A percentile compares a stretch with the other conserved stretches of the same genome.
phyloP scores from a whole-genome alignment of 1,284 basidiomycete genomes.

The Cryptococcus sp. region DNA sequence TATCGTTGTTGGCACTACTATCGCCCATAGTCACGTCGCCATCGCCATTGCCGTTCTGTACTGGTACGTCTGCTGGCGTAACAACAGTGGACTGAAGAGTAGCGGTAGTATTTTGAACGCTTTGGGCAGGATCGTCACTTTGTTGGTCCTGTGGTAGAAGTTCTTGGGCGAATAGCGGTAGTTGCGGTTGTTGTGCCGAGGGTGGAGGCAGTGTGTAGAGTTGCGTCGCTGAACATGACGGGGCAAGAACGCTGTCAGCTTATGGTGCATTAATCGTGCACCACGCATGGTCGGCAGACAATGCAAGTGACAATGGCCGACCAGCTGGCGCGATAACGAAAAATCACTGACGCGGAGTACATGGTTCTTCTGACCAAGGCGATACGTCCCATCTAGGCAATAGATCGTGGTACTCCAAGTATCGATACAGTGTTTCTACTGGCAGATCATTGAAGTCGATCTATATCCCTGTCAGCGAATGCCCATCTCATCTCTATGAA shows the following conservation, averaged over 20 bases:
- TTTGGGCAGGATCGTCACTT: too few relatives aligned
- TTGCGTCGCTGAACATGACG: slow-evolving; percentile 28
- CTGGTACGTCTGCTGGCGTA: too few relatives aligned
- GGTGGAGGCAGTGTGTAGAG: slow-evolving; percentile 27
- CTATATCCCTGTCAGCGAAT: slow-evolving; percentile 15
- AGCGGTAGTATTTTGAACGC: too few relatives aligned
- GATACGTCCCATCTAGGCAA: slow-evolving; percentile 46
- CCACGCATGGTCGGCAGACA: background rate
- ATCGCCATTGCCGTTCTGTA: too few relatives aligned
- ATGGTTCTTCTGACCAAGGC: slow-evolving; percentile 49
- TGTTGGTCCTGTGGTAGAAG: too few relatives aligned
- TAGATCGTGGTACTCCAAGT: slow-evolving; percentile 46
- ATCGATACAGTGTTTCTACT: slow-evolving; percentile 44
- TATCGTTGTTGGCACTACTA: too few relatives aligned
- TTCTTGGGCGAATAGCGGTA: too few relatives aligned
- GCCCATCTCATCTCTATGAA: too few relatives aligned
- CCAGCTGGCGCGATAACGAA: background rate
- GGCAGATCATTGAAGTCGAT: slow-evolving; percentile 49
- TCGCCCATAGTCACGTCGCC: too few relatives aligned
- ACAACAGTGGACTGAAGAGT: too few relatives aligned
- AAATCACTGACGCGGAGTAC: slow-evolving; percentile 42
- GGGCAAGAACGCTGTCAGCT: background rate
- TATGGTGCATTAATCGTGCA: background rate
- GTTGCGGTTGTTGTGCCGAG: slow-evolving; percentile 9
- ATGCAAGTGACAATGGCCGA: background rate